Evolutionary conservation across 768 basidiomycete species (phyloP), one percentile per base, ranked within the genome.

Genomic region (Lactarius indigo): DNA sequence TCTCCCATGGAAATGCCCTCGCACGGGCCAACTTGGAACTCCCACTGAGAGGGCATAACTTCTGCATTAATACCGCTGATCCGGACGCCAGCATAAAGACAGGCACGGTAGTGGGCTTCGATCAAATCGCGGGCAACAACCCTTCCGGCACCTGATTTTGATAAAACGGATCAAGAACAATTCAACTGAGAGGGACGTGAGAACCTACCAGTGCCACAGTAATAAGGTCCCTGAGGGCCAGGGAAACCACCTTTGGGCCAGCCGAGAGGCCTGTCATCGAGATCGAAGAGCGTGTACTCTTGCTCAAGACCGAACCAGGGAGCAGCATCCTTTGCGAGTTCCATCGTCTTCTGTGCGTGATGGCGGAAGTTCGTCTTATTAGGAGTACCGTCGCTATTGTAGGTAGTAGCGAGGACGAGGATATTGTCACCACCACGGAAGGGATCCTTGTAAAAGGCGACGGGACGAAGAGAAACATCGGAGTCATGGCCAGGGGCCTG

Each of bases 181-280:
- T 28, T 26, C 37, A 37, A 23, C 39, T 26, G 7, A 56, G 30
- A 33, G 50, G 37, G 63, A 15, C 33, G 57, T 23, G 23, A 58
- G 55, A 64, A 80, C 87, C 69, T 75, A 91, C 96, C 96, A 78
- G 96, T 96, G 82, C 96, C 97, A 75, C 97, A 99, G 82, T 99
- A 99, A 80, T 99, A 98, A 59, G 97, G 97, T 68, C 97, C 97
- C 78, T 99, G 97, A 69, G 97, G 96, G 75, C 92, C 97, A 69
- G 97, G 97, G 90, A 98, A 99, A 80, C 97, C 97, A 73, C 94
- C 95, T 80, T 95, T 95, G 74, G 97, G 97, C 97, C 97, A 98
- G 63, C 94, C 94, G 78, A 83, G 91, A 56, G 96, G 96, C 68
- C 84, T 82, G 72, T 89, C 95, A 77, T 98, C 97, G 70, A 83